phyloP scores from a whole-genome alignment of 345 rosid species.

The Melaleuca quinquenervia region DNA sequence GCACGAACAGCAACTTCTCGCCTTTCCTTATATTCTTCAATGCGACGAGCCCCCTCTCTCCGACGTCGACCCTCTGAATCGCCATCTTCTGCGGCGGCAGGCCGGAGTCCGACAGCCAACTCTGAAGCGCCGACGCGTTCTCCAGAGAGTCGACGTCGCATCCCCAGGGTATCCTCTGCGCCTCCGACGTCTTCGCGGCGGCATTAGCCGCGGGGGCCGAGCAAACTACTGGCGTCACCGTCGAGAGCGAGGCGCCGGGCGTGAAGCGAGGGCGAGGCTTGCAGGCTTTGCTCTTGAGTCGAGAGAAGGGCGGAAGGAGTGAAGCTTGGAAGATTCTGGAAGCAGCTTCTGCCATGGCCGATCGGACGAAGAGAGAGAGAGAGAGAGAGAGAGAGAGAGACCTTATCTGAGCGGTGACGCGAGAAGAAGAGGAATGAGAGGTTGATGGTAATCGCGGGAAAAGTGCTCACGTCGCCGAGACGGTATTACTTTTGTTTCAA shows the following conservation, averaged over 20 bases:
- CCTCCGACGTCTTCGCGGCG: neutral
- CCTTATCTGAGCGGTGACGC: neutral
- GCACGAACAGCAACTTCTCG: constrained; percentile 88
- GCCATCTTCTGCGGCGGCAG: constrained; percentile 85
- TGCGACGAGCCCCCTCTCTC: constrained; percentile 90
- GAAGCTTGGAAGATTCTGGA: neutral
- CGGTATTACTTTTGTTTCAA: no score
- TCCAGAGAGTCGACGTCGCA: constrained; percentile 22
- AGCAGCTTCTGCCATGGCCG: constrained; percentile 3
- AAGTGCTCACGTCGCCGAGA: neutral
- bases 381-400: neutral
- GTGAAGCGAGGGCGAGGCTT: neutral
- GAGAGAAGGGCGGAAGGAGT: neutral
- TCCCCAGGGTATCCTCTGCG: constrained; percentile 9
- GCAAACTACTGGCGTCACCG: neutral
- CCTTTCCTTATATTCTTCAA: constrained; percentile 72
- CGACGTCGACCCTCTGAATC: constrained; percentile 65
- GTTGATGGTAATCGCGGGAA: neutral
- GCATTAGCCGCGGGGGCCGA: neutral
- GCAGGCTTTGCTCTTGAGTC: neutral
- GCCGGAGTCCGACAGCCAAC: constrained; percentile 75
- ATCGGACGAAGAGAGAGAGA: neutral
- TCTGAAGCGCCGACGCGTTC: constrained; percentile 65
- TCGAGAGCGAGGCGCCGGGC: neutral
- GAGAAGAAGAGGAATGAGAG: neutral